A percentile compares a stretch with the other conserved stretches of the same genome.
Evolutionary conservation across 2,329 filamentous ascomycete genomes (phyloP).

Genomic region (Ophiostoma pallidulum): DNA sequence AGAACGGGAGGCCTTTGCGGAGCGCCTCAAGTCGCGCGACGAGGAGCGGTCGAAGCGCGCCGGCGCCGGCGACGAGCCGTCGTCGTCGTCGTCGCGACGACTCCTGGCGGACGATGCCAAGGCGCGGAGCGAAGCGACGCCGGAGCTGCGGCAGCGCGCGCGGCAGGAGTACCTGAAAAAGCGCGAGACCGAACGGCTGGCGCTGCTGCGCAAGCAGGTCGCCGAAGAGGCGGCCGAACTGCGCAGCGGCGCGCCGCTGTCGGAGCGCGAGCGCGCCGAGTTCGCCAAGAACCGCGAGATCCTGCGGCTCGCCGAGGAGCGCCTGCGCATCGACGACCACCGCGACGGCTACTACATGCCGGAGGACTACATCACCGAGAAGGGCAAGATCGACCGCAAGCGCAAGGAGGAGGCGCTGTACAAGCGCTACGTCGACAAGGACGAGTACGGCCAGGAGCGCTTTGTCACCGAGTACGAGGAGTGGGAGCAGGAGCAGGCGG

Average conservation of each 20-base stretch:
- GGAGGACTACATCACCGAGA: conserved; percentile 90
- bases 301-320: conserved; percentile 71
- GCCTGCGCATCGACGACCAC: conserved; percentile 81
- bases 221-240: conserved; percentile 78
- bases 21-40: conserved; percentile 63
- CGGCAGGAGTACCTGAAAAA: conserved; percentile 92
- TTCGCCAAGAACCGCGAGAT: conserved; percentile 84
- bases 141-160: conserved; percentile 72
- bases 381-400: conserved; percentile 77
- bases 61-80: conserved; percentile 34
- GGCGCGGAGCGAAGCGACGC: conserved; percentile 61
- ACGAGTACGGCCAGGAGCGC: conserved; percentile 78
- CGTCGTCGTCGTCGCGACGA: conserved; percentile 52
- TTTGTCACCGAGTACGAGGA: conserved; percentile 92
- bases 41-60: conserved; percentile 56
- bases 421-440: conserved; percentile 78
- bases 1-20: conserved; percentile 74
- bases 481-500: conserved; percentile 85
- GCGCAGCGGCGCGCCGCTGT: conserved; percentile 63
- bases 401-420: conserved; percentile 86
- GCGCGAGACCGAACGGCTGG: conserved; percentile 75
- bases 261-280: conserved; percentile 70
- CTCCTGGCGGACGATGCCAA: conserved; percentile 58
- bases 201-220: conserved; percentile 81
- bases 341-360: conserved; percentile 87